These are phyloP conservation scores for Xylaria venustula DNA, from an alignment of 495 filamentous ascomycete genomes.

Conservation along the genomic window DNA sequence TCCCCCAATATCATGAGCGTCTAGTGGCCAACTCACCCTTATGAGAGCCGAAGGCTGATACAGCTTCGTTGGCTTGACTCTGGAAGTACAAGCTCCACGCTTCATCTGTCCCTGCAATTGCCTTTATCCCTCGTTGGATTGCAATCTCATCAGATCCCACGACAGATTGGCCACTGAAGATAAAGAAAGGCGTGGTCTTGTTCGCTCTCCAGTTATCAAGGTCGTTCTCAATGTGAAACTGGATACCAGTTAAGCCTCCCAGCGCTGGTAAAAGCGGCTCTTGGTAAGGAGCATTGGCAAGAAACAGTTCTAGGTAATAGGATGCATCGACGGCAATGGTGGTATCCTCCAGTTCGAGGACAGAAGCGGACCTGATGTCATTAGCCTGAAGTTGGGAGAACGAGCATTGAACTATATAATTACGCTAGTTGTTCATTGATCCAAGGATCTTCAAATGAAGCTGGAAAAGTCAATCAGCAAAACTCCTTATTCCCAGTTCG, in stretches of 20 bases:
- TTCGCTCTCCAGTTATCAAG: constrained; percentile 64
- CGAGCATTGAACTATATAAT: neutral
- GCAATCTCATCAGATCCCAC: constrained; percentile 63
- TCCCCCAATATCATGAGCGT: neutral
- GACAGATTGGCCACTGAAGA: constrained; percentile 84
- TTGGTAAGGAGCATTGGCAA: constrained; percentile 62
- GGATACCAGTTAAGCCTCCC: constrained; percentile 80
- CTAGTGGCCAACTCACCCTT: constrained; percentile 57
- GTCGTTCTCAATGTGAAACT: constrained; percentile 68
- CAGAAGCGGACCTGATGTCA: constrained; percentile 29
- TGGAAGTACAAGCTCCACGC: constrained; percentile 90
- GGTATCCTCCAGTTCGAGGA: constrained; percentile 60
- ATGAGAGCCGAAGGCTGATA: constrained; percentile 71
- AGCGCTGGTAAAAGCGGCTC: constrained; percentile 89
- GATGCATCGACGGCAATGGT: constrained; percentile 85
- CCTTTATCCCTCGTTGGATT: constrained; percentile 44
- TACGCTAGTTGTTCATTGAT: constrained; percentile 46
- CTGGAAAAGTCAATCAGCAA: constrained; percentile 23
- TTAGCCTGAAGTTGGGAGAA: constrained; percentile 5
- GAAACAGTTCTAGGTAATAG: constrained; percentile 76
- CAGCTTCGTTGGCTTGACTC: constrained; percentile 72
- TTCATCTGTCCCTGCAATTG: constrained; percentile 48
- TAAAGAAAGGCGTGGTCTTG: constrained; percentile 70
- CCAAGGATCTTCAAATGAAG: constrained; percentile 43
- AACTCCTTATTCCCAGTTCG: neutral